Percentiles rank a stretch among this genome's conserved stretches.
Evolutionary conservation across 2,329 filamentous ascomycete species (phyloP).

Genomic region (Ophiosphaerella narmari): DNA sequence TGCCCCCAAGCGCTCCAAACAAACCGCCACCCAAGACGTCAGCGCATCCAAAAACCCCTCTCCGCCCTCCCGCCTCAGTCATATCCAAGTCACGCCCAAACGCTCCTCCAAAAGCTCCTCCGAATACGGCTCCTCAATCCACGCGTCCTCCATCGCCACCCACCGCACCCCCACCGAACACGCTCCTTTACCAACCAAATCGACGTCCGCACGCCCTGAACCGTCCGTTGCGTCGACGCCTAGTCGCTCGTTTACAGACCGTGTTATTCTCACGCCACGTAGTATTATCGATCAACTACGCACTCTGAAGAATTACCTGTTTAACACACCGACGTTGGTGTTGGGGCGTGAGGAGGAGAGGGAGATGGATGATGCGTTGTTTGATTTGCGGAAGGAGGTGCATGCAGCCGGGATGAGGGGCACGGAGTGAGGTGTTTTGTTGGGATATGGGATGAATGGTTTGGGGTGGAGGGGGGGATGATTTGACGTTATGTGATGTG

Average conservation of each 20-base stretch:
- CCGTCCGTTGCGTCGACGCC: slow-evolving; percentile 23
- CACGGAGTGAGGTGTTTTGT: slow-evolving; percentile 2
- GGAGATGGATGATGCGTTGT: slow-evolving; percentile 76
- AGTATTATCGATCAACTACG: slow-evolving; percentile 56
- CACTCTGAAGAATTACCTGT: slow-evolving; percentile 59
- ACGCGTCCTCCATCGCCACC: not conserved
- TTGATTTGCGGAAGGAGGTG: slow-evolving; percentile 76
- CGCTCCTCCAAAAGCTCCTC: slow-evolving; percentile 21
- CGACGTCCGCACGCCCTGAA: not conserved
- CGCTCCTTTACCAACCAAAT: slow-evolving; percentile 3
- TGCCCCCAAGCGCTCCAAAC: slow-evolving; percentile 34
- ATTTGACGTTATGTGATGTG: not conserved
- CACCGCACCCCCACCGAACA: slow-evolving; percentile 7
- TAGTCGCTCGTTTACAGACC: slow-evolving; percentile 36
- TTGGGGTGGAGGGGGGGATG: not conserved
- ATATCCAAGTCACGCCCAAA: slow-evolving; percentile 33
- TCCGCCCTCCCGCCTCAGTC: slow-evolving; percentile 14
- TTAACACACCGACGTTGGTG: slow-evolving; percentile 55
- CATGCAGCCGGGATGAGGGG: slow-evolving; percentile 69
- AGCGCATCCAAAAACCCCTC: slow-evolving; percentile 31
- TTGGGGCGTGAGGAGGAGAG: slow-evolving; percentile 69
- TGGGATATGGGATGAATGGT: not conserved
- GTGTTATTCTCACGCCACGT: slow-evolving; percentile 47
- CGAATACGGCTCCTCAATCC: slow-evolving; percentile 2
- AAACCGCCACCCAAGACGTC: slow-evolving; percentile 30